phyloP scores from a whole-genome alignment of 1,139 yeast species.

The Pneumocystis wakefieldiae region DNA sequence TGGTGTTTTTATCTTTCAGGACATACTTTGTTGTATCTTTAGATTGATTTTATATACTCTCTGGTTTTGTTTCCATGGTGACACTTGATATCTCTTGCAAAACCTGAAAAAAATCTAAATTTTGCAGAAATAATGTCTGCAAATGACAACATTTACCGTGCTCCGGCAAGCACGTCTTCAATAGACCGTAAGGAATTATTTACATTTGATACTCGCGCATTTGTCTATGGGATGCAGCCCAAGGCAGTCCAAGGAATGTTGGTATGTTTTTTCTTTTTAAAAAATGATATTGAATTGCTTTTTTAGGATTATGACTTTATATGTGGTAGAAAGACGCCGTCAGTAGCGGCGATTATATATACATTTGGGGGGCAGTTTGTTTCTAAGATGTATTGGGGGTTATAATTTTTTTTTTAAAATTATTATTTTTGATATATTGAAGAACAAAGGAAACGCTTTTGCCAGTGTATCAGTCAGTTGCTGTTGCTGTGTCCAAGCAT shows the following conservation, averaged over 20 bases:
- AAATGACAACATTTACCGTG: slow-evolving; percentile 21
- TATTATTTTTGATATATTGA: neutral
- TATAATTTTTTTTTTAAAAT: neutral
- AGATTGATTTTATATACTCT: too few relatives aligned
- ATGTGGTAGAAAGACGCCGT: slow-evolving; percentile 32
- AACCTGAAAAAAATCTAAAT: neutral
- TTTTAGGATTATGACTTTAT: slow-evolving; percentile 30
- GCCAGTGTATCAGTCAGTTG: slow-evolving; percentile 33
- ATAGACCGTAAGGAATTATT: slow-evolving; percentile 27
- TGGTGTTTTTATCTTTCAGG: too few relatives aligned
- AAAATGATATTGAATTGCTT: neutral
- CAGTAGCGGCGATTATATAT: slow-evolving; percentile 36
- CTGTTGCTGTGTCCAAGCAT: slow-evolving; percentile 30
- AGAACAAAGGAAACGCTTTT: slow-evolving; percentile 31
- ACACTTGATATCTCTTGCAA: neutral
- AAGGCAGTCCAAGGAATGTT: slow-evolving; percentile 36
- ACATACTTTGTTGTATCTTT: too few relatives aligned
- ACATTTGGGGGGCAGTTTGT: slow-evolving; percentile 35
- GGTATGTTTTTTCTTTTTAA: neutral
- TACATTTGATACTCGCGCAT: slow-evolving; percentile 31
- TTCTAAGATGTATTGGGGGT: slow-evolving; percentile 36
- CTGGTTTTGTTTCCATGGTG: neutral
- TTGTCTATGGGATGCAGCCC: slow-evolving; percentile 32
- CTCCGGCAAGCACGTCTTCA: slow-evolving; percentile 17
- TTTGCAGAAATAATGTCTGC: slow-evolving; percentile 16